phyloP scores from a whole-genome alignment of 2,329 filamentous ascomycete genomes.

The Bipolaris victoriae region DNA sequence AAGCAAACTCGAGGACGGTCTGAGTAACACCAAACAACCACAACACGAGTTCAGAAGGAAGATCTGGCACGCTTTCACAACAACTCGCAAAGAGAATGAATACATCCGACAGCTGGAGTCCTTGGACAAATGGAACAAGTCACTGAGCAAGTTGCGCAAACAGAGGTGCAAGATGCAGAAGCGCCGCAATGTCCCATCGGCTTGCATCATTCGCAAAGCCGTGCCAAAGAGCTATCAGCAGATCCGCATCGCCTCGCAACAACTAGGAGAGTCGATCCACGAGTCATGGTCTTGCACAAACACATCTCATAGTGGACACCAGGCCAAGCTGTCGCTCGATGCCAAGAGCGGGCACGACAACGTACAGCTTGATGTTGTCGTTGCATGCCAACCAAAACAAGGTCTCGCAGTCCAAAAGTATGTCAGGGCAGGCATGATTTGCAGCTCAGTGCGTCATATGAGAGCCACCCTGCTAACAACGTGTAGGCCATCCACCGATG shows the following conservation, averaged over 20 bases:
- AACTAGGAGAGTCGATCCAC: constrained; percentile 1
- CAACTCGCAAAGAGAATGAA: constrained; percentile 7
- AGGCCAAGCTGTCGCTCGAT: constrained; percentile 20
- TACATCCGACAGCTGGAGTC: constrained; percentile 7
- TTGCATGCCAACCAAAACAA: constrained; percentile 15
- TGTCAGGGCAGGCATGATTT: background rate
- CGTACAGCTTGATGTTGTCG: constrained; percentile 18
- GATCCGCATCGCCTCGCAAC: constrained; percentile 11
- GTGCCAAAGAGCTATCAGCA: constrained; percentile 7
- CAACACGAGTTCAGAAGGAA: constrained; percentile 5
- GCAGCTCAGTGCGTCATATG: background rate
- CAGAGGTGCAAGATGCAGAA: constrained; percentile 8
- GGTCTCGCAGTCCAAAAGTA: constrained; percentile 1
- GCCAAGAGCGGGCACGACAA: constrained; percentile 6
- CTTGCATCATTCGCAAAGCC: constrained; percentile 8
- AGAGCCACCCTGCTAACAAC: background rate
- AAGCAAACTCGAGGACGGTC: constrained; percentile 5
- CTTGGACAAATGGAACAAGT: constrained; percentile 17
- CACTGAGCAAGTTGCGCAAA: constrained; percentile 8
- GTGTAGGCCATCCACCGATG: background rate
- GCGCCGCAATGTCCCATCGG: background rate
- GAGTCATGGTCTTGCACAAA: constrained; percentile 23
- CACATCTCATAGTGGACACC: constrained; percentile 19
- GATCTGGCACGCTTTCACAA: constrained; percentile 5
- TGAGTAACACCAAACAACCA: constrained; percentile 9